These are phyloP conservation scores for Eucommia ulmoides DNA, from an alignment of 257 asterid genomes.

Conservation along the genomic window DNA sequence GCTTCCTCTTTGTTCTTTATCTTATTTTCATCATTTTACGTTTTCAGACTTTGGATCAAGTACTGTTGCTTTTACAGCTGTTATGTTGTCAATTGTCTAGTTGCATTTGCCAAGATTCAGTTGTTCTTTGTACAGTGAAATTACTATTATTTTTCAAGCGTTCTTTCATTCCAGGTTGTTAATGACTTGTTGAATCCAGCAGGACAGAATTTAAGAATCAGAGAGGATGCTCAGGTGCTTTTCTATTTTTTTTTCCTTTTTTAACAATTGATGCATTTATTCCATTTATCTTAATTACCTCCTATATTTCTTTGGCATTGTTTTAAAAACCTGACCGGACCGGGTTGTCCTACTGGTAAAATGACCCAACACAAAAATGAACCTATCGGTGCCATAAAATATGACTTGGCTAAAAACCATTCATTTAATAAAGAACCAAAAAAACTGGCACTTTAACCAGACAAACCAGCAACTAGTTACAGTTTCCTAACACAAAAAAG, in stretches of 20 bases:
- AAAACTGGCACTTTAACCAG: too few species aligned
- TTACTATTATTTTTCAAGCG: slow-evolving; percentile 11
- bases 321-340: too few species aligned
- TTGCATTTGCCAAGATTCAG: slow-evolving; percentile 6
- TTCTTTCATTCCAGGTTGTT: slow-evolving; percentile 59
- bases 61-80: background rate
- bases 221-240: slow-evolving; percentile 91
- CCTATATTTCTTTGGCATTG: too few species aligned
- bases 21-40: background rate
- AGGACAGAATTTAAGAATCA: slow-evolving; percentile 89
- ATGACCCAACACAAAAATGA: too few species aligned
- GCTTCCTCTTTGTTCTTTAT: background rate
- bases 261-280: too few species aligned
- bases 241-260: slow-evolving; percentile 9
- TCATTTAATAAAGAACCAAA: too few species aligned
- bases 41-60: background rate
- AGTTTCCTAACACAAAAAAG: too few species aligned
- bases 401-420: too few species aligned
- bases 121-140: slow-evolving; percentile 4
- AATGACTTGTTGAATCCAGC: slow-evolving; percentile 98
- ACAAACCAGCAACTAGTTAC: too few species aligned
- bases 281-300: too few species aligned
- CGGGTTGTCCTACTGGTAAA: too few species aligned
- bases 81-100: slow-evolving; percentile 4
- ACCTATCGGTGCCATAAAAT: too few species aligned